Evolutionary conservation across 257 asterid species (phyloP), one percentile per base, ranked within the genome.

Genomic region (Plantago major): DNA sequence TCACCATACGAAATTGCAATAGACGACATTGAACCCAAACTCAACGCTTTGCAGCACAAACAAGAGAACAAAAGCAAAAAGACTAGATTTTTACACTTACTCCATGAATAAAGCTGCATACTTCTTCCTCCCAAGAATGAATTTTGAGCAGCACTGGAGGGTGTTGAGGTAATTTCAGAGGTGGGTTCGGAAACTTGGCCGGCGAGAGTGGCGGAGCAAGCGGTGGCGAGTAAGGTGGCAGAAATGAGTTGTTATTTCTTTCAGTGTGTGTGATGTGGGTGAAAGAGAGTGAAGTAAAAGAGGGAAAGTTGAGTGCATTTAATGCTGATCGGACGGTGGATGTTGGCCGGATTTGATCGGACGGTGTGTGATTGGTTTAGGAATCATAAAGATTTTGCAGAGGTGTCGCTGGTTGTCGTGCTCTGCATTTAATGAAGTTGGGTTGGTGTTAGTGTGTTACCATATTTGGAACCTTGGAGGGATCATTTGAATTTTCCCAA

Each of bases 1-100:
- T 82, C 96, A 15, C 95, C 98, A 64, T 90, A 90, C 0, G 96
- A 85, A 18, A 87, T 82, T 54, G 95, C 88, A 56, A 90, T 85
- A 16, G 98, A 82, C 17, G 98, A 80, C 95, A 90, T 88, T 77
- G 96, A 85, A 10, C 98, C 98, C 74, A 87, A 73, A 62, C 96
- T 79, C 37, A 72, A 58, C 46, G 79, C 96, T 37, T 57, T 40
- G 15, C 67, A 63, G 62, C 83, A 64, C 8, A 77, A 65, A 65
- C 33, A 75, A n/a, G 64, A 17, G 42, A 70, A 64, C 17, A 80
- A 62, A 30, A 84, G 60, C 56, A 81, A 22, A 55, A 87, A 56
- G 16, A 82, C 17, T 17, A 67, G 52, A 58, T 48, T 68, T 50
- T 55, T 71, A 60, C 59, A 46, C 9, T 45, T 43, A 16, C 42